Base-by-base conservation (phyloP, 805 yeast genomes). In the Candida quercuum region DNA sequence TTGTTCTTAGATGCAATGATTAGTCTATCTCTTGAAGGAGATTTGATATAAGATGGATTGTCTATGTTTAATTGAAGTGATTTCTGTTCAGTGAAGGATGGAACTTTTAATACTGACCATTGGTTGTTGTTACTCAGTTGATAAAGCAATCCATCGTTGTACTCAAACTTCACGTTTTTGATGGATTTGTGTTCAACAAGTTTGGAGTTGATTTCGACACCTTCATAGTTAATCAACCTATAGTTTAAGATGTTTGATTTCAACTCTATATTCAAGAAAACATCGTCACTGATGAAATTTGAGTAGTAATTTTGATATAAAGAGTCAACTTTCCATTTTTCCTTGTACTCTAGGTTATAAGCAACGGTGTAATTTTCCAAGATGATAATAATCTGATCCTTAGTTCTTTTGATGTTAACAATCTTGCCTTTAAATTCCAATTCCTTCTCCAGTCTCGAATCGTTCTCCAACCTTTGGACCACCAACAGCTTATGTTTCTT, bases 21-120 rank as follows among this genome's bases (percentile, higher is more conserved):
- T 5, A 60, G 22, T 38, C 60, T 45, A 35, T 56, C 52, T 1
- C 33, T 22, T 4, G 53, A 54, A 19, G 60, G 54, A 4, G 64
- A 54, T 19, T n/a, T n/a, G n/a, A n/a, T n/a, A n/a, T n/a, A n/a
- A n/a, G n/a, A n/a, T n/a, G n/a, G n/a, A n/a, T n/a, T n/a, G n/a
- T n/a, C n/a, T n/a, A n/a, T n/a, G n/a, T n/a, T n/a, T n/a, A n/a
- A 27, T 4, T 38, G 33, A 6, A 47, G 11, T 2, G 39, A 30
- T 40, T 48, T 51, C 26, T 23, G 20, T 4, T 38, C 35, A 32
- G 43, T 43, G 32, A 54, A 54, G 33, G 48, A 51, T 30, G 59
- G 59, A 16, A 51, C 36, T 31, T 33, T 39, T 45, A 14, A 54
- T 23, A 3, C 22, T 21, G 17, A 40, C 42, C 5, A 43, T 35